These are phyloP conservation scores for Saturnispora diversa DNA, from an alignment of 805 yeast genomes.

Conservation along the genomic window DNA sequence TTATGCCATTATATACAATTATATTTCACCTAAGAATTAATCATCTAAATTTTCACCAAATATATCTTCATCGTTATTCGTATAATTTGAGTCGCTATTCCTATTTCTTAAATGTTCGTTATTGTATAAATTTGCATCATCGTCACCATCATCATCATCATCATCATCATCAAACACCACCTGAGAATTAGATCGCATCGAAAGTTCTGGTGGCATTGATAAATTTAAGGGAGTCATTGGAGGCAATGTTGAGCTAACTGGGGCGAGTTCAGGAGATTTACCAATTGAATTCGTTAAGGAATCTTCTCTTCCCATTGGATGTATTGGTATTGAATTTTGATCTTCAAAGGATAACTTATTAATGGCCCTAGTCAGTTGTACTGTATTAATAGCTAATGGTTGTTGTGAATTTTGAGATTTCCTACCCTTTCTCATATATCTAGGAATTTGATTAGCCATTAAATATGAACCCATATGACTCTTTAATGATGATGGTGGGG, in stretches of 20 bases:
- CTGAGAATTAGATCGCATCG: slow-evolving; percentile 10
- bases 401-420: background rate
- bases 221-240: slow-evolving; percentile 32
- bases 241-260: slow-evolving; percentile 29
- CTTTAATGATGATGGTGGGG: slow-evolving; percentile 39
- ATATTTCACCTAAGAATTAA: no score
- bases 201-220: slow-evolving; percentile 19
- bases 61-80: slow-evolving; percentile 10
- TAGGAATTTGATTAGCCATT: slow-evolving; percentile 7
- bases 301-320: slow-evolving; percentile 18
- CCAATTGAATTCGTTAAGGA: slow-evolving; percentile 24
- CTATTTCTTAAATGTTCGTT: background rate
- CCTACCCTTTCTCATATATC: slow-evolving; percentile 4
- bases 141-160: slow-evolving; percentile 7
- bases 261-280: slow-evolving; percentile 30
- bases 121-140: background rate
- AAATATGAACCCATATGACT: slow-evolving; percentile 8
- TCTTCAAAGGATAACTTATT: background rate
- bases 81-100: slow-evolving; percentile 1
- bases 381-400: background rate
- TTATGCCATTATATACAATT: no score
- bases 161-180: slow-evolving; percentile 14
- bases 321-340: background rate
- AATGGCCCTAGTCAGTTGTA: slow-evolving; percentile 2
- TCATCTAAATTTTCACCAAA: slow-evolving; percentile 14